Percentiles rank a stretch among this genome's conserved stretches.
These are phyloP conservation scores for Geotrichum ghanense DNA, from an alignment of 805 yeast genomes.

Conservation along the genomic window DNA sequence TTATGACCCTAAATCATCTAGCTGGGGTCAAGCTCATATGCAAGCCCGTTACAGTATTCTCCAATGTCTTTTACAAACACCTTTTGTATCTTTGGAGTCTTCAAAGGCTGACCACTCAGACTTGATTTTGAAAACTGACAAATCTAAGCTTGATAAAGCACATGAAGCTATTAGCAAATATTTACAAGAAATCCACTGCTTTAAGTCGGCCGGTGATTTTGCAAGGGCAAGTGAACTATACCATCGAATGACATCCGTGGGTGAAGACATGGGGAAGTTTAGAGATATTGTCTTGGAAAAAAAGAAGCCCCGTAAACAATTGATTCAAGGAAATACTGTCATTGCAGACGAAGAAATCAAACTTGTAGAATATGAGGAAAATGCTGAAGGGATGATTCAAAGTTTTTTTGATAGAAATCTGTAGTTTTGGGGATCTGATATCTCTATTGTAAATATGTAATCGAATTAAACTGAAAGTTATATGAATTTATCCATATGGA, in stretches of 20 bases:
- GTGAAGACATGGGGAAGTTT: constrained; percentile 50
- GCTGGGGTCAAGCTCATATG: constrained; percentile 96
- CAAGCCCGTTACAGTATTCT: constrained; percentile 82
- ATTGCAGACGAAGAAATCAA: constrained; percentile 33
- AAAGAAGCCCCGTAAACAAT: constrained; percentile 74
- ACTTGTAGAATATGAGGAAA: constrained; percentile 64
- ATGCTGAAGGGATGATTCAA: constrained; percentile 65
- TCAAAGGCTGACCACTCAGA: constrained; percentile 42
- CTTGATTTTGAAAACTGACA: constrained; percentile 47
- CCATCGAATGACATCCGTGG: constrained; percentile 46
- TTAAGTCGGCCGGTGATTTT: constrained; percentile 67
- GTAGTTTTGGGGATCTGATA: constrained; percentile 5
- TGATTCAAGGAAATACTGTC: constrained; percentile 70
- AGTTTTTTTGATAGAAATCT: constrained; percentile 56
- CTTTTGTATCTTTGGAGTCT: constrained; percentile 45
- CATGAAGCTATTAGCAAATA: constrained; percentile 63
- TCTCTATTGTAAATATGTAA: too few relatives aligned
- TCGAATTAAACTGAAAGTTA: too few relatives aligned
- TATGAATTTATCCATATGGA: too few relatives aligned
- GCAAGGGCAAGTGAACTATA: constrained; percentile 53
- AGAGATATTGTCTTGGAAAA: constrained; percentile 59
- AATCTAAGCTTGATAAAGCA: constrained; percentile 56
- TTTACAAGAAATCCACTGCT: constrained; percentile 61
- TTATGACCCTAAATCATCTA: constrained; percentile 71
- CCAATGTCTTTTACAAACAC: constrained; percentile 58